These are phyloP conservation scores for Mycena pura DNA, from an alignment of 768 basidiomycete species.

Conservation along the genomic window DNA sequence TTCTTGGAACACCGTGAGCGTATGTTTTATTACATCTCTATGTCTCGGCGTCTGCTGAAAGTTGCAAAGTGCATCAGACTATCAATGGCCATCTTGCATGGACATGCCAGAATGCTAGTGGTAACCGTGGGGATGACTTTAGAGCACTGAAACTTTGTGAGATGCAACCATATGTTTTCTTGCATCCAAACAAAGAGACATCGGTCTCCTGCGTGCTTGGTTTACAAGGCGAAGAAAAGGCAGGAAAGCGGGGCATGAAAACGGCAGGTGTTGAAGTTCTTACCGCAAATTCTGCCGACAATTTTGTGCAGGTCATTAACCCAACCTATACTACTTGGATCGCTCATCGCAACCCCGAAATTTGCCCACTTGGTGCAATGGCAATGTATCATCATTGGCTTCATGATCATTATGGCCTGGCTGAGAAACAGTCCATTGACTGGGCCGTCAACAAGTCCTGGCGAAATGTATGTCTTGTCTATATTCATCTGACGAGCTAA, in stretches of 20 bases:
- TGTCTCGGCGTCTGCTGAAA: not conserved
- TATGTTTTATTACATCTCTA: not conserved
- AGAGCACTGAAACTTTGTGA: slow-evolving; percentile 28
- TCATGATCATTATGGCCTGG: slow-evolving; percentile 30
- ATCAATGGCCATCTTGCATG: slow-evolving; percentile 30
- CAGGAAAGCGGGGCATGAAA: slow-evolving; percentile 28
- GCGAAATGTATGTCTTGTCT: slow-evolving; percentile 29
- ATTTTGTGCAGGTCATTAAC: slow-evolving; percentile 33
- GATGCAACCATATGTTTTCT: slow-evolving; percentile 26
- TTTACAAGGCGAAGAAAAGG: slow-evolving; percentile 25
- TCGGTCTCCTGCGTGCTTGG: slow-evolving; percentile 15
- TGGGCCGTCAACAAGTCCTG: slow-evolving; percentile 36
- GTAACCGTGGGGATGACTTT: slow-evolving; percentile 31
- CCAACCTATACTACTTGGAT: slow-evolving; percentile 37
- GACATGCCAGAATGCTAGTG: slow-evolving; percentile 27
- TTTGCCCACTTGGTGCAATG: slow-evolving; percentile 37
- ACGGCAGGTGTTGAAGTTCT: slow-evolving; percentile 30
- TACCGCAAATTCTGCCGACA: not conserved
- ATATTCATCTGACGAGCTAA: not conserved
- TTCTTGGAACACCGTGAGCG: slow-evolving; percentile 17
- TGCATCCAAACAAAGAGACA: slow-evolving; percentile 27
- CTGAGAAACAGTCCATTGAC: slow-evolving; percentile 28
- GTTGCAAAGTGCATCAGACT: not conserved
- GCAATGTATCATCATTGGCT: slow-evolving; percentile 36
- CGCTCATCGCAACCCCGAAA: slow-evolving; percentile 31